Percentiles rank a stretch among this genome's conserved stretches.
These are phyloP conservation scores for Niveomyces coronatus DNA, from an alignment of 2,329 filamentous ascomycete genomes.

Conservation along the genomic window DNA sequence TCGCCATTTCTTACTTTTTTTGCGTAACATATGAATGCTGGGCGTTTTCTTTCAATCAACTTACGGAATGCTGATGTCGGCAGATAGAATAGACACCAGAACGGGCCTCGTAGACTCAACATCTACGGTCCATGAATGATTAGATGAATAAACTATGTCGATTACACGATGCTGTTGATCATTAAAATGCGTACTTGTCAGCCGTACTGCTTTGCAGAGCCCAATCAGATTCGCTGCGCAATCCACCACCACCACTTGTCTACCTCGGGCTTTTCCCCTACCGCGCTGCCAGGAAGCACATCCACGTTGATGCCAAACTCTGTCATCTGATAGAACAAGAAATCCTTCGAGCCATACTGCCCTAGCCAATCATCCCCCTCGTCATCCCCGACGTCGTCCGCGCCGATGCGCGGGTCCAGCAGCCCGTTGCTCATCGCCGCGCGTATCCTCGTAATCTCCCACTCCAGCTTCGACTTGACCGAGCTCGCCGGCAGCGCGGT, in stretches of 20 bases:
- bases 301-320: slow-evolving; percentile 74
- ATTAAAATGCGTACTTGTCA: no score
- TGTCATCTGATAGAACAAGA: slow-evolving; percentile 71
- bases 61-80: slow-evolving; percentile 8
- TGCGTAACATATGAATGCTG: slow-evolving; percentile 17
- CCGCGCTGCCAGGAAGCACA: slow-evolving; percentile 65
- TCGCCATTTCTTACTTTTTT: neutral
- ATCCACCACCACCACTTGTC: slow-evolving; percentile 91
- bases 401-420: slow-evolving; percentile 67
- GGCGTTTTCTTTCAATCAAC: slow-evolving; percentile 16
- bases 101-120: slow-evolving; percentile 29
- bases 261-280: slow-evolving; percentile 55
- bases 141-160: slow-evolving; percentile 7
- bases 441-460: slow-evolving; percentile 70
- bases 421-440: slow-evolving; percentile 69
- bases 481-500: slow-evolving; percentile 74
- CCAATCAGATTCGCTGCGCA: slow-evolving; percentile 61
- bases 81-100: slow-evolving; percentile 9
- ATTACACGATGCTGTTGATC: neutral
- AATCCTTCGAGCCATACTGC: slow-evolving; percentile 65
- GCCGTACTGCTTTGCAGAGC: no score
- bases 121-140: slow-evolving; percentile 20
- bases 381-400: slow-evolving; percentile 48
- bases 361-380: slow-evolving; percentile 82
- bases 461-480: slow-evolving; percentile 66